Conservation (phyloP, 345 rosid genomes). For the Citrus medica region DNA sequence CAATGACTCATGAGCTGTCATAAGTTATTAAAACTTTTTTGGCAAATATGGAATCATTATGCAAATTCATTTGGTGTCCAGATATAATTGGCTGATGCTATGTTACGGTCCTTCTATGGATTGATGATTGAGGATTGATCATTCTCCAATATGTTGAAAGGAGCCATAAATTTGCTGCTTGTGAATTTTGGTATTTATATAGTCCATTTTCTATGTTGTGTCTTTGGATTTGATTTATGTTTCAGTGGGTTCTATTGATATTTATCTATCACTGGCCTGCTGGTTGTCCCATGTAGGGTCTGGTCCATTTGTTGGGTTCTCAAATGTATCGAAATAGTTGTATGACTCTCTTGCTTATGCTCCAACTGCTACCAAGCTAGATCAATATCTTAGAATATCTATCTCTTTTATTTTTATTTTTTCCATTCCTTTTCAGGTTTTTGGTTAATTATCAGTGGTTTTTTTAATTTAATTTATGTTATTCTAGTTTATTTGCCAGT, state of each 20-base stretch:
- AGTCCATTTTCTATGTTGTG: neutral
- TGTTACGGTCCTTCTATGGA: neutral
- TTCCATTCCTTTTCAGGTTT: neutral
- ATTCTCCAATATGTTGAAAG: neutral
- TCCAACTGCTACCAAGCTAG: neutral
- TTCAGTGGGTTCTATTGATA: neutral
- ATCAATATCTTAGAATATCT: neutral
- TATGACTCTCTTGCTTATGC: neutral
- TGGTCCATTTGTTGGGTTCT: conserved; percentile 9
- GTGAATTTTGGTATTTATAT: neutral
- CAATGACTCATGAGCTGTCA: conserved; percentile 34
- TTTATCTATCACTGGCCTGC: neutral
- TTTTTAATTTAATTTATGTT: too few species aligned
- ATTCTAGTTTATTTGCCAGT: neutral
- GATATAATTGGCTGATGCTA: neutral
- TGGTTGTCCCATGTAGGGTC: neutral
- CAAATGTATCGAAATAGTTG: neutral
- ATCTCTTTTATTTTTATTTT: neutral
- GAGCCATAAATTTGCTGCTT: neutral
- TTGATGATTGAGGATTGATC: neutral
- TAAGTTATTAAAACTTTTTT: conserved; percentile 17
- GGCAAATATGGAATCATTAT: neutral
- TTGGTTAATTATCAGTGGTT: neutral
- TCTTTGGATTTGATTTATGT: neutral
- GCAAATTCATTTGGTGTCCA: neutral